Evolutionary conservation across 768 basidiomycete species (phyloP).

Genomic region (Xerocomellus amylosporus): DNA sequence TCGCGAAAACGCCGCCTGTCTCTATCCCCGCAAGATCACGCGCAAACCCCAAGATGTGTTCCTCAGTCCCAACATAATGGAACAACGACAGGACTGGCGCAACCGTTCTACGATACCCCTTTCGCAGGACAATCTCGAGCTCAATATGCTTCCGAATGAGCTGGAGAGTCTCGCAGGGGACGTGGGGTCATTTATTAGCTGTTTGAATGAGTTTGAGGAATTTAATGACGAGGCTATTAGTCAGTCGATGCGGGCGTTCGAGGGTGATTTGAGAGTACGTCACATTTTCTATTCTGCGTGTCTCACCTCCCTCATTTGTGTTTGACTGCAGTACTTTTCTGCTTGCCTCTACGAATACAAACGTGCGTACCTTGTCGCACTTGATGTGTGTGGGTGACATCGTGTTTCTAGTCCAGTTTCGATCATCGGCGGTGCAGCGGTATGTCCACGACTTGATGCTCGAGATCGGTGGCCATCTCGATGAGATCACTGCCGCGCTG

Average conservation of each 20-base stretch:
- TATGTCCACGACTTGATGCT: conserved; percentile 47
- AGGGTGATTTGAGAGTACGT: conserved; percentile 46
- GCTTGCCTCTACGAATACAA: conserved; percentile 45
- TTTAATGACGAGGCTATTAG: conserved; percentile 51
- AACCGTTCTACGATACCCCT: conserved; percentile 36
- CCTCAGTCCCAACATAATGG: conserved; percentile 32
- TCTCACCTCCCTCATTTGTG: neutral
- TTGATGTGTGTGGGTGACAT: neutral
- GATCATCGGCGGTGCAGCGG: conserved; percentile 47
- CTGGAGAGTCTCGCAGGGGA: conserved; percentile 45
- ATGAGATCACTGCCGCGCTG: conserved; percentile 45
- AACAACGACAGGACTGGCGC: conserved; percentile 31
- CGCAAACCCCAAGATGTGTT: conserved; percentile 36
- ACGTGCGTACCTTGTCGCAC: conserved; percentile 24
- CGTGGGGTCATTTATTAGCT: conserved; percentile 45
- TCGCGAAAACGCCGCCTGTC: conserved; percentile 50
- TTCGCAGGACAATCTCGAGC: conserved; percentile 40
- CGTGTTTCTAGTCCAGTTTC: conserved; percentile 42
- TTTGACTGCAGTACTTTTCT: conserved; percentile 44
- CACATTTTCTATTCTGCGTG: neutral
- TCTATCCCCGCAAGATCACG: conserved; percentile 47
- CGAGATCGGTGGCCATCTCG: conserved; percentile 51
- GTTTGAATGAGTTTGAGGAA: conserved; percentile 53
- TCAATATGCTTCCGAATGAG: conserved; percentile 46
- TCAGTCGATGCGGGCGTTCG: conserved; percentile 44